Evolutionary conservation across 331 rosid genomes (phyloP).

Genomic region (Phaseolus coccineus): DNA sequence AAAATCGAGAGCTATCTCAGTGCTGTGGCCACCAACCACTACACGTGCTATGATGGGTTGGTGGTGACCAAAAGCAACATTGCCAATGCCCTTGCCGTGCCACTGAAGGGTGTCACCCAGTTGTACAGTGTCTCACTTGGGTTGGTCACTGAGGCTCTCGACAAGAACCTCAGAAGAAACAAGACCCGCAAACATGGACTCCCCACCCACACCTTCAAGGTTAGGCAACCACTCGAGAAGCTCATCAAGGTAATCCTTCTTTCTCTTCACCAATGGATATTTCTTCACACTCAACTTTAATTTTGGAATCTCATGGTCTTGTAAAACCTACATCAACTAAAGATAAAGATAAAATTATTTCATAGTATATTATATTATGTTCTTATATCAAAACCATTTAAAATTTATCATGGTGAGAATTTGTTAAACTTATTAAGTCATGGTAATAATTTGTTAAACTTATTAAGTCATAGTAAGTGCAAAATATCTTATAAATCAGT

Average conservation of each 20-base stretch:
- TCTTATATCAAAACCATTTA: too few species aligned
- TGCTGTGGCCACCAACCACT: slow-evolving; percentile 75
- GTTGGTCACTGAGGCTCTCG: slow-evolving; percentile 63
- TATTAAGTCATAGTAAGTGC: too few species aligned
- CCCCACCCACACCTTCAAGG: slow-evolving; percentile 41
- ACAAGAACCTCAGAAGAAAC: slow-evolving; percentile 43
- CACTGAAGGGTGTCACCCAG: slow-evolving; percentile 50
- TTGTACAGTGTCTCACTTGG: slow-evolving; percentile 81
- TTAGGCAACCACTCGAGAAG: slow-evolving; percentile 63
- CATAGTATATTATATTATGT: too few species aligned
- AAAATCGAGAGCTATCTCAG: slow-evolving; percentile 64
- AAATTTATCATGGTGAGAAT: too few species aligned
- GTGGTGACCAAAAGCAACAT: slow-evolving; percentile 56
- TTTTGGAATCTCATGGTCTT: too few species aligned
- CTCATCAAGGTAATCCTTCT: slow-evolving; percentile 64
- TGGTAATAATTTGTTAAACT: too few species aligned
- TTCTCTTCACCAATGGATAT: not conserved
- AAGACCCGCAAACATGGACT: slow-evolving; percentile 46
- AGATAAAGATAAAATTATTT: too few species aligned
- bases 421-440: too few species aligned
- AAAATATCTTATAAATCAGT: too few species aligned
- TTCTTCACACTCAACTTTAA: too few species aligned
- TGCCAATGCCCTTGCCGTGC: slow-evolving; percentile 54
- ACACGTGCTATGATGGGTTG: slow-evolving; percentile 76
- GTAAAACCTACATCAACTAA: too few species aligned